These are phyloP conservation scores for Sparassis latifolia DNA, from an alignment of 1,284 basidiomycete genomes.

Conservation along the genomic window DNA sequence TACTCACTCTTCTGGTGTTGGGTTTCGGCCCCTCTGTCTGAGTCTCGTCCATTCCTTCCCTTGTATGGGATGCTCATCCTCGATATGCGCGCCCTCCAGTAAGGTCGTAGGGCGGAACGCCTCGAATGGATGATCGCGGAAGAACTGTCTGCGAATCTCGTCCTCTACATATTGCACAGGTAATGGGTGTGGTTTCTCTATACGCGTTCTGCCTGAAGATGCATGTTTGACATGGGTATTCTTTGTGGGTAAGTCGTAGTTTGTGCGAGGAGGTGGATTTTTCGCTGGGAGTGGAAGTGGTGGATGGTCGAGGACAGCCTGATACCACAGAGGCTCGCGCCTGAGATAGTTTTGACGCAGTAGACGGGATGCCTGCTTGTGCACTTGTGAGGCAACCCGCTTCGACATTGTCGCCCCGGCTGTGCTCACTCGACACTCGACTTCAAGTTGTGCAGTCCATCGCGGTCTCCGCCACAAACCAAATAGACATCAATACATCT, in stretches of 20 bases:
- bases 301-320: conserved; percentile 82
- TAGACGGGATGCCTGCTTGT: conserved; percentile 82
- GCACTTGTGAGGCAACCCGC: conserved; percentile 82
- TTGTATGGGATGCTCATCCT: conserved; percentile 47
- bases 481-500: too few species aligned
- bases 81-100: conserved; percentile 62
- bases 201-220: conserved; percentile 7
- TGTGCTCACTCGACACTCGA: too few species aligned
- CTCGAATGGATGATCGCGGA: conserved; percentile 95
- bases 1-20: conserved; percentile 84
- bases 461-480: too few species aligned
- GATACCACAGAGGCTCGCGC: conserved; percentile 78
- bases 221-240: conserved; percentile 6
- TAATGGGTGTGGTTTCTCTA: conserved; percentile 44
- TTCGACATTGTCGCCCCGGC: conserved; percentile 30
- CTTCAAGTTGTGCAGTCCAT: too few species aligned
- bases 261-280: conserved; percentile 52
- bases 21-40: conserved; percentile 77
- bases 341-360: conserved; percentile 67
- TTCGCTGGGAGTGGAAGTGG: conserved; percentile 81
- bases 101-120: conserved; percentile 78
- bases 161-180: conserved; percentile 84
- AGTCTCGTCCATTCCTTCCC: conserved; percentile 71
- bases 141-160: conserved; percentile 85
- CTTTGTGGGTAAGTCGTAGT: conserved; percentile 40